Base-by-base conservation (phyloP, 495 filamentous ascomycete genomes). In the Echria macrotheca region DNA sequence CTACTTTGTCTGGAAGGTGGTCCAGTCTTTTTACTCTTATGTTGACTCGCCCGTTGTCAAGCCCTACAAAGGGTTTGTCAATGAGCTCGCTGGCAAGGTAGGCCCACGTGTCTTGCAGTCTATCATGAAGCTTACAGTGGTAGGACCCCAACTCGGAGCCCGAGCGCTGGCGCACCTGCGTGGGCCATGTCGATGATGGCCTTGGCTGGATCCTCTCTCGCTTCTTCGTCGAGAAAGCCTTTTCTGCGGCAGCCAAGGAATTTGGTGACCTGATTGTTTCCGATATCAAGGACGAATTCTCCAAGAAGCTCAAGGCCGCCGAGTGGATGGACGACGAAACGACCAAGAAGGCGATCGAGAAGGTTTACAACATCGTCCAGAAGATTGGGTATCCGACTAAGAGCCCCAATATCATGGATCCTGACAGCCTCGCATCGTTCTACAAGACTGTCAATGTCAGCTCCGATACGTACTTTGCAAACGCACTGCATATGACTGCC, bases 381-480 rank as follows among this genome's bases (percentile, higher is more conserved):
- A 87, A 88, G 59, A 86, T 88, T 31, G 84, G 84, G 1, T 88
- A 81, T 57, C 84, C 84, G 4, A 83, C 80, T 18, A 76, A 77
- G 40, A 81, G 74, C 49, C 83, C 84, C 4, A 71, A 86, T 55
- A 77, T 87, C 47, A 70, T 77, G 56, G 71, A 86, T 51, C 75
- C 81, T 4, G 61, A 69, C 1, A 73, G 71, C 37, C 69, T 87
- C 6, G 17, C 15, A 6, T 3, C 7, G 15, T 25, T 22, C 11
- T 46, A 46, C 11, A 58, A 66, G 5, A 57, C 57, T 14, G 60
- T 85, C 28, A 64, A 74, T 14, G 69, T 87, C 32, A 70, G 36
- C 36, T 14, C 75, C 0, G 66, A 70, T 5, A 71, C 68, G 0
- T 83, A 76, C 65, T 87, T 86, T 50, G 71, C 80, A 53, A 87